Base-by-base conservation (phyloP, 1,284 basidiomycete genomes). In the Tilletia setariae region DNA sequence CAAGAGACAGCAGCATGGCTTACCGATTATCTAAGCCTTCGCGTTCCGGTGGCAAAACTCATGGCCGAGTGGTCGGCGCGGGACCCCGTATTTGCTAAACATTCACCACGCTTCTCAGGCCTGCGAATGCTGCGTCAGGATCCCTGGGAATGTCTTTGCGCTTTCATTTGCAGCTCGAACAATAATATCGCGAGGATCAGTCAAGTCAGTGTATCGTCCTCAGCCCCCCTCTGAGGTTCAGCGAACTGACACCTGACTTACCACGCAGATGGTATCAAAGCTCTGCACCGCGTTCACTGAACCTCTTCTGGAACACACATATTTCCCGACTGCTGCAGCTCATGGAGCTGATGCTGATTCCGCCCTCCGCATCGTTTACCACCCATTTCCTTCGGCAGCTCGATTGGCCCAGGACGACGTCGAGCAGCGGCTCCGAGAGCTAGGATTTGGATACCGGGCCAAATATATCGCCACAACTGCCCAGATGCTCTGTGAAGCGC, bases 121-220 rank as follows among this genome's bases (percentile, higher is more conserved):
- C 84, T 87, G 0, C 76, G 89, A 53, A 90, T 98, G 73, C 84
- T 98, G 46, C 86, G 92, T 73, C 95, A 98, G 82, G 94, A 97
- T 80, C 92, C 93, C 67, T 98, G 93, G 90, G 96, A 81, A 51
- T 80, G 79, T 62, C 68, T 81, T 21, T 61, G 0, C 72, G 95
- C 94, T 9, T 98, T 98, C 84, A 97, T 99, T 74, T 98, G 95
- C 79, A 97, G 94, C 19, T 93, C 94, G 0, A 98, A 98, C 80
- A 98, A 98, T 82, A 95, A 98, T 77, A 98, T 82, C 30, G 79
- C 81, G 1, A 68, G 81, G 9, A 82, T 82, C 25, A 77, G 79
- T 9, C 78, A 79, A 40, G 35, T 40, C 4, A 40, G 35, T 40
- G 35, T 11, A 40, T 40, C 11, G 35, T 6, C 4, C 11, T 4